Evolutionary conservation across 805 yeast species (phyloP), one percentile per base, ranked within the genome.

Genomic region (Jamesozyma gamospora): DNA sequence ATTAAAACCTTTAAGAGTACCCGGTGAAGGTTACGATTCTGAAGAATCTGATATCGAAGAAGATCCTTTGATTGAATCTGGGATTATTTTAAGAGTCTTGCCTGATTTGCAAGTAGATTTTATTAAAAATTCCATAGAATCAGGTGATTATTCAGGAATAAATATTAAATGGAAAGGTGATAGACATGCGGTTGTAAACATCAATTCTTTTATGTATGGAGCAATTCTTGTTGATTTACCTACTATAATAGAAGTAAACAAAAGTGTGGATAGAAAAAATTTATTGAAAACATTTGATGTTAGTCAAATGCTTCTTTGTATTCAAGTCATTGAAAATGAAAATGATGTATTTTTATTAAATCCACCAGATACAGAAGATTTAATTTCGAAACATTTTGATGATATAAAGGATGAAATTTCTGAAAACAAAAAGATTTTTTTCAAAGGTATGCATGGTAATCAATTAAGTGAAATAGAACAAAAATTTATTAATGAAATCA

Each of bases 1-100:
- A 40, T 69, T 77, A 41, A 74, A 73, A 46, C 76, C 80, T 1
- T 69, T 70, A 4, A 67, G 95, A 50, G 70, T 80, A 3, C 92
- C 94, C 0, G 95, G 95, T 4, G 96, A 90, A 51, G 97, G 97
- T 1, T 90, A 90, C 60, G 98, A 90, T 55, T 82, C 95, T 2
- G 97, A 90, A 52, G 96, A 94, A 15, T 94, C 96, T 0, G 97
- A 90, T 48, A 67, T 85, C 19, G 98, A 92, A 56, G 96, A 87
- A 44, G 96, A 92, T 54, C 97, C 98, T 1, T 64, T 86, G 44
- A 66, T 86, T 8, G 97, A 92, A 54, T 94, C 85, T 48, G 95
- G 92, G 0, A 69, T 92, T 1, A 69, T 87, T 1, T 58, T 92
- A 32, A 69, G 98, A 40, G 77, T 90, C 64, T 47, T 79, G n/a